Evolutionary conservation across 345 rosid species (phyloP), one percentile per base, ranked within the genome.

Genomic region (Populus ilicifolia): DNA sequence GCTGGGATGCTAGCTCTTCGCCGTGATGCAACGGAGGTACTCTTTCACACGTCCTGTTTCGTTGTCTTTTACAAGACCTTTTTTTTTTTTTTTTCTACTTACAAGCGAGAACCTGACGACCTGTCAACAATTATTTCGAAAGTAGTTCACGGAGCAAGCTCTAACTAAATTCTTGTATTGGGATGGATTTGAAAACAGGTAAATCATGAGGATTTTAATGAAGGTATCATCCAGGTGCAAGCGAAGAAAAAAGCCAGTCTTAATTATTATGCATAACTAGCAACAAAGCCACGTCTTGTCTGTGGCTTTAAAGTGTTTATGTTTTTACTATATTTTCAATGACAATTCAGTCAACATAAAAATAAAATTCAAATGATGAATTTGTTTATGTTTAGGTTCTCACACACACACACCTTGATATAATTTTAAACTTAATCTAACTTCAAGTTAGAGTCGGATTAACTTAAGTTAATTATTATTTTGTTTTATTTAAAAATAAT

Each of bases 1-100:
- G 99, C 99, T 38, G 99, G 99, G 68, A 96, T 96, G 99, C 88
- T 96, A 33, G 99, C 98, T 25, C 99, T 96, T 30, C 93, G 98
- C 8, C 97, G 98, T 3, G 98, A 96, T 86, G 99, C 97, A 21
- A 96, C 99, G 6, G 99, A 96, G 93, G 99, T 96, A 70, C 41
- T 30, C 36, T 54, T 39, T 73, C 73, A 38, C 76, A 62, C 76
- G 0, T 52, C 65, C 54, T 66, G 33, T 65, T 35, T 74, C 35
- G 36, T 16, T 18, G 14, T 8, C 56, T 18, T 3, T n/a, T 56
- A 29, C 23, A n/a, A 8, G 14, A n/a, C 8, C 5, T 0, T 1
- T 2, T 54, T 5, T 41, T 39, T 20, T 54, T 54, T 54, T 3
- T 27, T n/a, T n/a, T n/a, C n/a, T n/a, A n/a, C 5, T 33, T 33